A percentile compares a stretch with the other conserved stretches of the same genome.
Evolutionary conservation across 2,329 filamentous ascomycete genomes (phyloP).

Genomic region (Hypocreales sp.): DNA sequence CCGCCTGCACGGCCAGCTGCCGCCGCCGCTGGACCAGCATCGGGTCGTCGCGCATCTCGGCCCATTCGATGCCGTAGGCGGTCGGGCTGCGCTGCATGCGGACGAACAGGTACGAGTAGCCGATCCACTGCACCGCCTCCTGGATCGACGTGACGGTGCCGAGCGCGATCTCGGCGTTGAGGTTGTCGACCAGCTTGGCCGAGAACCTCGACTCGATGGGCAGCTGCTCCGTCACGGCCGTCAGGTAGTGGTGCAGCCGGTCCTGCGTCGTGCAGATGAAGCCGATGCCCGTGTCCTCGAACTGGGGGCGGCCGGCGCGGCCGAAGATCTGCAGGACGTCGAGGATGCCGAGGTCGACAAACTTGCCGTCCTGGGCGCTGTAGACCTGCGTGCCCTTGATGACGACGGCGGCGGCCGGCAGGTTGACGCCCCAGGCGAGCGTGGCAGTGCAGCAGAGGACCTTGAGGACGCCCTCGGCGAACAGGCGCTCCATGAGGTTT

Average conservation of each 20-base stretch:
- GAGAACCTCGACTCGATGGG: constrained; percentile 98
- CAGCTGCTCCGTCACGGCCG: constrained; percentile 85
- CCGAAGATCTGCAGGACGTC: constrained; percentile 98
- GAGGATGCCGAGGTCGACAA: constrained; percentile 87
- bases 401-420: constrained; percentile 94
- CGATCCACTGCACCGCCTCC: constrained; percentile 93
- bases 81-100: constrained; percentile 88
- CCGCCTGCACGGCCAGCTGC: constrained; percentile 77
- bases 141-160: constrained; percentile 90
- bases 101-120: constrained; percentile 94
- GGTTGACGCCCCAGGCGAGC: constrained; percentile 94
- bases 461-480: constrained; percentile 82
- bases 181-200: constrained; percentile 81
- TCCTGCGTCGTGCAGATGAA: constrained; percentile 98
- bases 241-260: constrained; percentile 79
- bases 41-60: constrained; percentile 77
- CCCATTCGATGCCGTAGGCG: constrained; percentile 90
- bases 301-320: constrained; percentile 93
- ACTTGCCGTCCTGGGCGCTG: constrained; percentile 95
- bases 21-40: constrained; percentile 73
- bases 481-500: constrained; percentile 89
- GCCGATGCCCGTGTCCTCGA: constrained; percentile 92
- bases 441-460: constrained; percentile 97
- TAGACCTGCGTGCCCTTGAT: constrained; percentile 98
- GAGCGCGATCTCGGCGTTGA: constrained; percentile 87